Conservation (phyloP, 1,284 basidiomycete genomes). For the Ustilago vetiveriae region DNA sequence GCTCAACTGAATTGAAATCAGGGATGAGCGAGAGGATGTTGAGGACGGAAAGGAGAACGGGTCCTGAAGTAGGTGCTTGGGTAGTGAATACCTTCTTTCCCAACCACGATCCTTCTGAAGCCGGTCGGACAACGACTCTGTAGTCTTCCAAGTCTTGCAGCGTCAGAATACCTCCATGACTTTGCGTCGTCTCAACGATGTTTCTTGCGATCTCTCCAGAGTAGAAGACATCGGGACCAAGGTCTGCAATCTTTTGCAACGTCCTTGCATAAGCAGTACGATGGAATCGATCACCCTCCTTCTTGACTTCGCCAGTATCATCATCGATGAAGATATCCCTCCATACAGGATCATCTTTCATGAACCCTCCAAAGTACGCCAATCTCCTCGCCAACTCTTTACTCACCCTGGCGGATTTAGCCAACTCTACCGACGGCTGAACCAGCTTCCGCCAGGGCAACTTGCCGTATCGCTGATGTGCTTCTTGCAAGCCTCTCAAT, state of each 20-base stretch:
- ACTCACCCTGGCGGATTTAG: conserved; percentile 54
- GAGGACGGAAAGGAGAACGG: conserved; percentile 63
- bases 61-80: conserved; percentile 68
- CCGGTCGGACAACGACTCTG: conserved; percentile 74
- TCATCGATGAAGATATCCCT: conserved; percentile 68
- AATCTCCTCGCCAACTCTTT: conserved; percentile 51
- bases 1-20: conserved; percentile 16
- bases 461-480: conserved; percentile 59
- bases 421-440: conserved; percentile 59
- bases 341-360: conserved; percentile 60
- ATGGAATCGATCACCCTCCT: conserved; percentile 52
- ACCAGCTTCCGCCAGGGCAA: conserved; percentile 64
- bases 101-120: conserved; percentile 80
- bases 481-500: conserved; percentile 62
- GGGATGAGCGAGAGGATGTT: conserved; percentile 59
- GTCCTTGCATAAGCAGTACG: conserved; percentile 53
- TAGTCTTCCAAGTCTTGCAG: conserved; percentile 78
- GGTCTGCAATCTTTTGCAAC: conserved; percentile 48
- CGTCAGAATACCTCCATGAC: conserved; percentile 79
- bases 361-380: conserved; percentile 67
- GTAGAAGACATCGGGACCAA: conserved; percentile 62
- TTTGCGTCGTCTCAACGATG: conserved; percentile 75
- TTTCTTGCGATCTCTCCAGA: conserved; percentile 80
- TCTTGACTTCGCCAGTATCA: conserved; percentile 69
- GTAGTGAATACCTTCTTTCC: conserved; percentile 84